phyloP scores from a whole-genome alignment of 2,329 filamentous ascomycete species.

The Alternaria sp. region DNA sequence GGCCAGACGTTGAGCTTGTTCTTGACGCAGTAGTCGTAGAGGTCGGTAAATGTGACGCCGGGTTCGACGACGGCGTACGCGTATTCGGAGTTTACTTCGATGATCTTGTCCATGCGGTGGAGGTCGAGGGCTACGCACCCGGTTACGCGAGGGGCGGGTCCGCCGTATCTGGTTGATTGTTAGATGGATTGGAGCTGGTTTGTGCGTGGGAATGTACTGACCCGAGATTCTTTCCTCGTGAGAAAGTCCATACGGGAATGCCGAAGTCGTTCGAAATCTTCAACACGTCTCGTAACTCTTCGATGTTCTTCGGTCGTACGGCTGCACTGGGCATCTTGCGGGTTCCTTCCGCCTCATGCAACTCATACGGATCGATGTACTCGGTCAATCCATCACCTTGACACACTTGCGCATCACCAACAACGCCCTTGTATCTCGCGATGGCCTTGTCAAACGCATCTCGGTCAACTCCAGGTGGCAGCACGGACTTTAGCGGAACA shows the following conservation, averaged over 20 bases:
- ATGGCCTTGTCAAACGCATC: conserved; percentile 50
- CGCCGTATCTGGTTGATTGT: conserved; percentile 31
- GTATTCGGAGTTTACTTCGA: conserved; percentile 54
- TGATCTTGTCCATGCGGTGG: conserved; percentile 52
- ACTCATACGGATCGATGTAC: conserved; percentile 58
- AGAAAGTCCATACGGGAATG: conserved; percentile 43
- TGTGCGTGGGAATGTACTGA: conserved; percentile 17
- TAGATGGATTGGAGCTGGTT: neutral
- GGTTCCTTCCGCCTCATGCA: conserved; percentile 49
- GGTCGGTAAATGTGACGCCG: conserved; percentile 37
- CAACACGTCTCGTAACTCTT: conserved; percentile 32
- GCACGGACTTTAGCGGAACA: conserved; percentile 44
- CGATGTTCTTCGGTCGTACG: conserved; percentile 44
- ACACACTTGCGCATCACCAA: conserved; percentile 52
- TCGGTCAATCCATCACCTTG: conserved; percentile 49
- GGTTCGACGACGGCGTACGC: conserved; percentile 55
- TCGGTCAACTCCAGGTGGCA: conserved; percentile 51
- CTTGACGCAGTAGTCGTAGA: conserved; percentile 41
- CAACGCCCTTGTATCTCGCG: conserved; percentile 38
- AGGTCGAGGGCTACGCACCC: conserved; percentile 45
- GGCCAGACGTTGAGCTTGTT: conserved; percentile 44
- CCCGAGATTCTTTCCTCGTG: conserved; percentile 45
- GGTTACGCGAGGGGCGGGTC: conserved; percentile 45
- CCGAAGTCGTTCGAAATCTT: conserved; percentile 32
- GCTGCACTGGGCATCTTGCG: conserved; percentile 55